Evolutionary conservation across 2,329 filamentous ascomycete genomes (phyloP), one percentile per base, ranked within the genome.

Genomic region (Pseudocercospora fijiensis): DNA sequence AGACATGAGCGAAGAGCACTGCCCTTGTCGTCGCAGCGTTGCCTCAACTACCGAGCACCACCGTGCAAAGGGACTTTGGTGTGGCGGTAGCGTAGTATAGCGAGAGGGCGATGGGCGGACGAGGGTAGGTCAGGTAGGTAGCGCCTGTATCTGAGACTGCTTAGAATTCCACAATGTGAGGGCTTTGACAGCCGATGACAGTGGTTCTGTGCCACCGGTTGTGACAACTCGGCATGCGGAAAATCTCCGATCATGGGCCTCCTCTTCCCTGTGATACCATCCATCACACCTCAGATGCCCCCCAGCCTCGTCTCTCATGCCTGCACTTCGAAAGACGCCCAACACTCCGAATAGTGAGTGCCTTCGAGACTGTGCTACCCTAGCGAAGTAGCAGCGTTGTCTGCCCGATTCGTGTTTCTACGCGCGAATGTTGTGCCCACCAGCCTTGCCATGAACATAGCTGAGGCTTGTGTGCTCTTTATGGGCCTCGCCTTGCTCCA

Each of bases 151-250:
- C 26, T 53, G 26, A 53, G 49, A 53, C 49, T 53, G 16, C 16
- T 27, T 27, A 26, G 49, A 26, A 28, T 28, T 27, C 20, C 49
- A 27, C 49, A 53, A 28, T n/a, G 22, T n/a, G 49, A 26, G 22
- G 22, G 20, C 37, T 53, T 28, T 53, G 49, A 53, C 49, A 53
- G 49, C 49, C 26, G 49, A 28, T 53, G 49, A 53, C 49, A 26
- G 10, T 53, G 10, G 45, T 49, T 22, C 26, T 53, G 49, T 53
- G 16, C 49, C 8, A 53, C 49, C 49, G 16, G 2, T n/a, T 53
- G 49, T 28, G 26, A 53, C 49, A 28, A 53, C 49, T 53, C 18
- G 49, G 49, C 49, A 49, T 49, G 45, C 45, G 13, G 20, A 49
- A 22, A 49, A 22, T 24, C 45, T 49, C 45, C 45, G 45, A 41